Conservation (phyloP, 352 stramenopile genomes). For the Sclerospora graminicola region DNA sequence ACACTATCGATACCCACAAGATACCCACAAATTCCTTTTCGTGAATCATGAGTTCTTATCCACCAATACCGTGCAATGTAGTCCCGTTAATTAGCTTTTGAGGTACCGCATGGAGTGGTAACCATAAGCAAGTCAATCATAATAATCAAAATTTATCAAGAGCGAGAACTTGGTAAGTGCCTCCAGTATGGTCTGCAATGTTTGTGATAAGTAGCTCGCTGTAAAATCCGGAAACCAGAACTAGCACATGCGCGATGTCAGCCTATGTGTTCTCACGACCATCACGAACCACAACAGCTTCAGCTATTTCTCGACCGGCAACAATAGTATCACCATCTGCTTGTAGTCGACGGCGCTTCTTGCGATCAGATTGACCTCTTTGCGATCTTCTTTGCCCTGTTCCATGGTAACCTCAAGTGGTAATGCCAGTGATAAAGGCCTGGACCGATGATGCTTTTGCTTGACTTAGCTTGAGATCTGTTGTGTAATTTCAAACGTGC, state of each 20-base stretch:
- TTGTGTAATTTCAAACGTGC: conserved; percentile 66
- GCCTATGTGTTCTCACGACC: conserved; percentile 90
- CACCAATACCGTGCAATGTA: conserved; percentile 89
- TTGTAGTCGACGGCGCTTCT: conserved; percentile 73
- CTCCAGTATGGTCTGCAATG: conserved; percentile 87
- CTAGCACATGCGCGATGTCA: conserved; percentile 91
- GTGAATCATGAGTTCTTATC: conserved; percentile 92
- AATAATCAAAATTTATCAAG: conserved; percentile 97
- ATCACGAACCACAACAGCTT: conserved; percentile 88
- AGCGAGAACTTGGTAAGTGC: conserved; percentile 94
- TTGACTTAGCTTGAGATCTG: conserved; percentile 79
- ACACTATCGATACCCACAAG: no score
- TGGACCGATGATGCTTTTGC: conserved; percentile 79
- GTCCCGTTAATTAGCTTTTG: conserved; percentile 85
- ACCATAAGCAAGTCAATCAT: conserved; percentile 94
- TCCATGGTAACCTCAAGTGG: conserved; percentile 83
- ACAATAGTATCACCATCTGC: conserved; percentile 80
- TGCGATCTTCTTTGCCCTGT: conserved; percentile 63
- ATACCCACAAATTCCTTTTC: conserved; percentile 94
- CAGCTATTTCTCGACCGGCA: conserved; percentile 89
- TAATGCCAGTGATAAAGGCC: conserved; percentile 60
- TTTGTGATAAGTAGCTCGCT: conserved; percentile 82
- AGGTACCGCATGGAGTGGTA: conserved; percentile 54
- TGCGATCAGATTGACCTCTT: conserved; percentile 75
- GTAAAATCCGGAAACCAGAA: conserved; percentile 93